A percentile compares a stretch with the other conserved stretches of the same genome.
phyloP scores from a whole-genome alignment of 345 rosid genomes.

The Populus alba region DNA sequence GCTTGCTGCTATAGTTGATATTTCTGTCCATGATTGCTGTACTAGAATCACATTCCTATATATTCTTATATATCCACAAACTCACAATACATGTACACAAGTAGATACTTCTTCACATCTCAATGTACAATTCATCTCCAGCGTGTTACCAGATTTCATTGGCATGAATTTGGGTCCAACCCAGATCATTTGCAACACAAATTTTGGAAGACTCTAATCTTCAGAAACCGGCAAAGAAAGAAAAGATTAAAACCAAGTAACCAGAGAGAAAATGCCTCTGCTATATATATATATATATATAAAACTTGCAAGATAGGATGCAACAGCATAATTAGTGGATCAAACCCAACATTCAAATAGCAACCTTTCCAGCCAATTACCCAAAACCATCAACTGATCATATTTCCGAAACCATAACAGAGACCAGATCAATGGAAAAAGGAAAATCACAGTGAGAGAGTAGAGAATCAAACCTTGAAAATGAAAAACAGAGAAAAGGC shows the following conservation, averaged over 20 bases:
- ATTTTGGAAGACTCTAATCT: not conserved
- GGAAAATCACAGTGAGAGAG: not conserved
- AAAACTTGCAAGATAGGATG: not conserved
- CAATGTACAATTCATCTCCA: not conserved
- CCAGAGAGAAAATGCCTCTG: not conserved
- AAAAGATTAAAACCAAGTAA: not conserved
- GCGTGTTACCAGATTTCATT: not conserved
- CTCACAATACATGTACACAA: not conserved
- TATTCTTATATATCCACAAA: not conserved
- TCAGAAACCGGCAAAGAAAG: not conserved
- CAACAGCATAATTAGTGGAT: not conserved
- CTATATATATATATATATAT: not conserved
- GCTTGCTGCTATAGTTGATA: not conserved
- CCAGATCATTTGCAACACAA: not conserved
- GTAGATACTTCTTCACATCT: not conserved
- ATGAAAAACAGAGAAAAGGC: not conserved
- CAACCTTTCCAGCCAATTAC: not conserved
- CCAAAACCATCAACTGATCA: conserved; percentile 3
- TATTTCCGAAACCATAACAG: not conserved
- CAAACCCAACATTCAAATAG: not conserved
- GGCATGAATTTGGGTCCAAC: not conserved
- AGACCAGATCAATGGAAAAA: not conserved
- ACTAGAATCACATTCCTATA: not conserved
- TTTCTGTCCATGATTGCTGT: not conserved
- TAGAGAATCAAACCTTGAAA: not conserved